Percentiles rank a stretch among this genome's conserved stretches.
phyloP scores from a whole-genome alignment of 345 rosid genomes.

The Gossypium thurberi region DNA sequence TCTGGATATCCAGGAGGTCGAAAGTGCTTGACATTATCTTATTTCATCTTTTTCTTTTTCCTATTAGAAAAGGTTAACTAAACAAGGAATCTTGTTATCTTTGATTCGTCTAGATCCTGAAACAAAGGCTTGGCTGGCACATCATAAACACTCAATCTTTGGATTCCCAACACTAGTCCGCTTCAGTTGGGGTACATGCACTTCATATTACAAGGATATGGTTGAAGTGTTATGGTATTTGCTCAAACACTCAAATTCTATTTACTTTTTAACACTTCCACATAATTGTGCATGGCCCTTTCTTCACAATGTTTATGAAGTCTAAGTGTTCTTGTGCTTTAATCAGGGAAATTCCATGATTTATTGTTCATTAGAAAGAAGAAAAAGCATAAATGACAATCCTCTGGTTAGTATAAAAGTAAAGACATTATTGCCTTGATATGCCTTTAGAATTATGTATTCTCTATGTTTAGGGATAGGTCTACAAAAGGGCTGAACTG shows the following conservation, averaged over 20 bases:
- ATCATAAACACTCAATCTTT: constrained; percentile 70
- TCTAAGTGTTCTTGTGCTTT: not conserved
- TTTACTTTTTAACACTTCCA: not conserved
- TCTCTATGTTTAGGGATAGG: not conserved
- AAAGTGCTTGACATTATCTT: not conserved
- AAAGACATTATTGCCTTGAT: not conserved
- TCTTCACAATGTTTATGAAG: not conserved
- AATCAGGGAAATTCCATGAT: not conserved
- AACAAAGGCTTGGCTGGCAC: constrained; percentile 79
- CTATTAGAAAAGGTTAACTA: not conserved
- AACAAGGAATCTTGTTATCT: constrained; percentile 16
- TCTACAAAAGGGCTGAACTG: not conserved
- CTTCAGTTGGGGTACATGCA: constrained; percentile 98
- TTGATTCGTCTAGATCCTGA: constrained; percentile 54
- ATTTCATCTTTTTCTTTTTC: not conserved
- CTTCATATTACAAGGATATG: constrained; percentile 45
- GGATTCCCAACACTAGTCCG: constrained; percentile 90
- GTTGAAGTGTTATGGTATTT: constrained; percentile 74
- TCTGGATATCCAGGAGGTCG: constrained; percentile 99
- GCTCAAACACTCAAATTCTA: constrained; percentile 5
- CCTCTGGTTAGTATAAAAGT: not conserved
- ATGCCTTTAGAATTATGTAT: not conserved
- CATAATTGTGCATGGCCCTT: not conserved
- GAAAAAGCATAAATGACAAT: not conserved
- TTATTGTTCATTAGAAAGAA: not conserved